These are phyloP conservation scores for Trichoderma gamsii DNA, from an alignment of 495 filamentous ascomycete genomes.

Conservation along the genomic window DNA sequence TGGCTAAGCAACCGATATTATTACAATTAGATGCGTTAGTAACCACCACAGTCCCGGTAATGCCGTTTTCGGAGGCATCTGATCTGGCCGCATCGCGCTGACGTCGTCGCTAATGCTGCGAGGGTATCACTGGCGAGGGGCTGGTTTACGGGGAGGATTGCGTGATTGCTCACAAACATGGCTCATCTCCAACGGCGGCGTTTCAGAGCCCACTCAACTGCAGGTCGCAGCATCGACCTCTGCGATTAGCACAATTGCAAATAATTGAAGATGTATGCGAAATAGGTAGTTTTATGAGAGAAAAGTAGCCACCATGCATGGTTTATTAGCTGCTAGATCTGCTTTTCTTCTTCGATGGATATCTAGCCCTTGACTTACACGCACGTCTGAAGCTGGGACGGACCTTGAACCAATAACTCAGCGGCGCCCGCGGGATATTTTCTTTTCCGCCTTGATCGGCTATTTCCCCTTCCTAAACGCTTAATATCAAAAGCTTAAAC, in stretches of 20 bases:
- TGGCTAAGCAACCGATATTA: neutral
- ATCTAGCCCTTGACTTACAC: slow-evolving; percentile 4
- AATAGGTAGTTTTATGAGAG: slow-evolving; percentile 1
- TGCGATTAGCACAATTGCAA: slow-evolving; percentile 6
- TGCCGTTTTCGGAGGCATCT: neutral
- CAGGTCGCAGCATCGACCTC: neutral
- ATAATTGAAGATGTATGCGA: neutral
- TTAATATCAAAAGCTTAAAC: slow-evolving; percentile 13
- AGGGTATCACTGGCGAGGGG: slow-evolving; percentile 8
- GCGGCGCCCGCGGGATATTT: neutral
- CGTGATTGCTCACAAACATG: slow-evolving; percentile 5
- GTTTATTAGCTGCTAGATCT: slow-evolving; percentile 14
- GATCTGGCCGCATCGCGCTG: neutral
- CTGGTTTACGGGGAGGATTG: neutral
- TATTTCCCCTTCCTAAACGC: neutral
- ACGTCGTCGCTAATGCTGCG: neutral
- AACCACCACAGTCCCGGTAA: neutral
- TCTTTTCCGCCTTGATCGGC: neutral
- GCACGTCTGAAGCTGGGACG: neutral
- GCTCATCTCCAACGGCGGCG: neutral
- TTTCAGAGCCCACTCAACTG: neutral
- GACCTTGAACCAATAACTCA: neutral
- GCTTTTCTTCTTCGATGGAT: neutral
- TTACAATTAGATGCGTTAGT: neutral
- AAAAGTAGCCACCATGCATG: slow-evolving; percentile 1